These are phyloP conservation scores for Teunomyces stri DNA, from an alignment of 805 yeast genomes.

Conservation along the genomic window DNA sequence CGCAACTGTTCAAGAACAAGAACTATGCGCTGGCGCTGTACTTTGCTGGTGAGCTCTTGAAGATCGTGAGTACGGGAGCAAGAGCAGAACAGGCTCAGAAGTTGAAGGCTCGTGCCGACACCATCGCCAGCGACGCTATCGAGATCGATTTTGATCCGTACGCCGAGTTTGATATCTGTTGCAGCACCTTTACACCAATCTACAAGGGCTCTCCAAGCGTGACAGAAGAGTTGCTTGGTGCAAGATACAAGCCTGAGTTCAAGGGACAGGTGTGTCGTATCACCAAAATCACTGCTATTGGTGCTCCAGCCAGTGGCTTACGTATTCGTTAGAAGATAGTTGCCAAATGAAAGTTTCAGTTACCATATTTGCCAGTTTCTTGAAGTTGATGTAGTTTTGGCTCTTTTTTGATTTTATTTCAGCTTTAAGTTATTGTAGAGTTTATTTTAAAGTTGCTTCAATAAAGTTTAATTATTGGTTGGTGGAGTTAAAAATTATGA, in stretches of 20 bases:
- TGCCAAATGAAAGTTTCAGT: too few species aligned
- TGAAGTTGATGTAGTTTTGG: too few species aligned
- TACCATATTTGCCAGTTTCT: too few species aligned
- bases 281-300: conserved; percentile 74
- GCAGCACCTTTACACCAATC: conserved; percentile 83
- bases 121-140: conserved; percentile 78
- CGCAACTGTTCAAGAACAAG: conserved; percentile 83
- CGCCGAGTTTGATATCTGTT: conserved; percentile 88
- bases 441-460: too few species aligned
- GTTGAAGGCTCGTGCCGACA: conserved; percentile 76
- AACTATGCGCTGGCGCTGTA: conserved; percentile 85
- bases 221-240: conserved; percentile 84
- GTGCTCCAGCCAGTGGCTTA: conserved; percentile 90
- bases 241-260: conserved; percentile 73
- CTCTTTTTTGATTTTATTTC: too few species aligned
- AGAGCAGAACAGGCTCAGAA: conserved; percentile 87
- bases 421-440: too few species aligned
- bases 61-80: conserved; percentile 66
- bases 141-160: conserved; percentile 91
- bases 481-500: too few species aligned
- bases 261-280: conserved; percentile 79
- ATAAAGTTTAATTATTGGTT: too few species aligned
- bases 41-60: conserved; percentile 82
- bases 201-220: conserved; percentile 70
- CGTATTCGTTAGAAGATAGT: conserved; percentile 40